Evolutionary conservation across 2,329 filamentous ascomycete species (phyloP).

Genomic region (Pyricularia sp.): DNA sequence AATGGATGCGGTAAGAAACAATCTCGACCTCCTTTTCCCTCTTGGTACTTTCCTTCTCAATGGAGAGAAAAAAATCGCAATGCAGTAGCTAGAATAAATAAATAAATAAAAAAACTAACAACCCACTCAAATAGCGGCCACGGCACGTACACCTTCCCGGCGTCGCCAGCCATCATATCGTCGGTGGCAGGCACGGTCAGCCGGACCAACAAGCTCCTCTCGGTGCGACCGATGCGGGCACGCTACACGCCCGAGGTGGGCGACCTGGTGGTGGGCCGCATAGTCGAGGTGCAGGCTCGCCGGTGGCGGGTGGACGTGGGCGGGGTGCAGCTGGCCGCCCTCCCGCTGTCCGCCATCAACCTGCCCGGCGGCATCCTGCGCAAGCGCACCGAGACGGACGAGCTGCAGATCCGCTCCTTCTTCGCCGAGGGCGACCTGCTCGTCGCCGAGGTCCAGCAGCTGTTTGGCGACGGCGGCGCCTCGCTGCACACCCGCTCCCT

Average conservation of each 20-base stretch:
- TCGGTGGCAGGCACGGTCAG: slow-evolving; percentile 83
- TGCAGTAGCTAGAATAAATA: too few species aligned
- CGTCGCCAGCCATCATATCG: slow-evolving; percentile 60
- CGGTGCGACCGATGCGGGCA: slow-evolving; percentile 76
- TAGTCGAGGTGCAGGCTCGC: slow-evolving; percentile 85
- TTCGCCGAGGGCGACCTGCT: slow-evolving; percentile 91
- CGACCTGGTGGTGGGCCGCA: slow-evolving; percentile 85
- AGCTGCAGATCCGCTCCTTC: slow-evolving; percentile 93
- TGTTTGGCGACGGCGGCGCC: slow-evolving; percentile 76
- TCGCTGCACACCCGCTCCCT: slow-evolving; percentile 79
- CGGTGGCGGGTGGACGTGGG: slow-evolving; percentile 94
- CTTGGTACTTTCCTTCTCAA: neutral
- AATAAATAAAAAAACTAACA: too few species aligned
- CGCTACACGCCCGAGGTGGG: slow-evolving; percentile 94
- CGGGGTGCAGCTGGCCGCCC: slow-evolving; percentile 68
- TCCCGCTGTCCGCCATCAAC: slow-evolving; percentile 85
- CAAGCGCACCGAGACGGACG: slow-evolving; percentile 86
- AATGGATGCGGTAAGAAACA: slow-evolving; percentile 70
- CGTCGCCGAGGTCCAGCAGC: slow-evolving; percentile 84
- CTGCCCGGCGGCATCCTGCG: slow-evolving; percentile 85
- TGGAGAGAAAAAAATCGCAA: too few species aligned
- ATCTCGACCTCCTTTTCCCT: neutral
- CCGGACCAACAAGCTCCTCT: slow-evolving; percentile 94
- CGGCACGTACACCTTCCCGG: slow-evolving; percentile 64
- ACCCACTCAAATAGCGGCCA: slow-evolving; percentile 52